A percentile compares a stretch with the other conserved stretches of the same genome.
These are phyloP conservation scores for Cordyceps cicadae DNA, from an alignment of 2,329 filamentous ascomycete species.

Conservation along the genomic window DNA sequence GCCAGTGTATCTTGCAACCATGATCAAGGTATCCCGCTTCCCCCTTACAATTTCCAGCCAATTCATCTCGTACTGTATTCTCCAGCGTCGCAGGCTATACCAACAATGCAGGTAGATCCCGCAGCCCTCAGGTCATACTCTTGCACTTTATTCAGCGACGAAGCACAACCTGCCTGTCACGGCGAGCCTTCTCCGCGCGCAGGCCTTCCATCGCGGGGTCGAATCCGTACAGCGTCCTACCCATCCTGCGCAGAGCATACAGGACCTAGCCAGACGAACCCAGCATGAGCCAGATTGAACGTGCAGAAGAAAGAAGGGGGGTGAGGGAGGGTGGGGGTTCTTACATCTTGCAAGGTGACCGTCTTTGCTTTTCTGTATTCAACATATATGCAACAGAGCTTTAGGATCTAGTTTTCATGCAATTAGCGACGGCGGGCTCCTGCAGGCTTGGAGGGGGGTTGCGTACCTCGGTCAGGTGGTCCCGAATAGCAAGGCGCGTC, in stretches of 20 bases:
- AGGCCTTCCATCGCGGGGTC: slow-evolving; percentile 31
- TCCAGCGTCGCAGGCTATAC: background rate
- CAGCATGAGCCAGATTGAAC: background rate
- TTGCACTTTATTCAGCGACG: background rate
- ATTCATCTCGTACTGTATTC: background rate
- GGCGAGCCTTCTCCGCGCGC: background rate
- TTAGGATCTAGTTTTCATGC: slow-evolving; percentile 37
- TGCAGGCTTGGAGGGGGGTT: slow-evolving; percentile 9
- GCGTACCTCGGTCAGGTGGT: slow-evolving; percentile 37
- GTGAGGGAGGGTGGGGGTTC: slow-evolving; percentile 17
- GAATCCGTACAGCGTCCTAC: slow-evolving; percentile 51
- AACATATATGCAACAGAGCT: slow-evolving; percentile 38
- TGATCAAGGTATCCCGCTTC: background rate
- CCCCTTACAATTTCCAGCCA: background rate
- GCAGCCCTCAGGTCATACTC: background rate
- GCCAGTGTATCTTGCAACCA: background rate
- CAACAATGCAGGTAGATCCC: background rate
- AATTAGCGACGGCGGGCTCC: background rate
- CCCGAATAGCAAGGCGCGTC: slow-evolving; percentile 41
- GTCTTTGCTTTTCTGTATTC: slow-evolving; percentile 54
- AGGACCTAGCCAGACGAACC: slow-evolving; percentile 38
- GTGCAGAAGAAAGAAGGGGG: background rate
- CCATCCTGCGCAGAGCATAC: slow-evolving; percentile 38
- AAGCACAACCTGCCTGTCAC: slow-evolving; percentile 9
- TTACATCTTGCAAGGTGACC: slow-evolving; percentile 53